phyloP scores from a whole-genome alignment of 2,329 filamentous ascomycete genomes.

The Stromatinia cepivora region DNA sequence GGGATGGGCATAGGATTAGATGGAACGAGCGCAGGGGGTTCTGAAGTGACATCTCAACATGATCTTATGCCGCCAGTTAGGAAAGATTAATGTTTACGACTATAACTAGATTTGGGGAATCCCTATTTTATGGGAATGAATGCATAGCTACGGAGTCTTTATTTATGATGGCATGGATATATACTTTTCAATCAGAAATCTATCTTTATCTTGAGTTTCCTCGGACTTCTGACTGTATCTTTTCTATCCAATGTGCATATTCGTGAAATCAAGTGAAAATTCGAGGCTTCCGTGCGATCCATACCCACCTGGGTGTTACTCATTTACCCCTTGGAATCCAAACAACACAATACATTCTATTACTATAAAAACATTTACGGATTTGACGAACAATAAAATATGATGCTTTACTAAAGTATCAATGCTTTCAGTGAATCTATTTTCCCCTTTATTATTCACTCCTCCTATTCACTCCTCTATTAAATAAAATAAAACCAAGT shows the following conservation, averaged over 20 bases:
- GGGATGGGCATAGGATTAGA: not conserved
- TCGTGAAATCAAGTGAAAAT: not conserved
- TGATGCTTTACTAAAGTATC: no score
- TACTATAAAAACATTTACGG: no score
- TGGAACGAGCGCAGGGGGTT: not conserved
- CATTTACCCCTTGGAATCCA: not conserved
- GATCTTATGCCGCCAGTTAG: not conserved
- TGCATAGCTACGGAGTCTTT: conserved; percentile 18
- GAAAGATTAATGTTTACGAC: not conserved
- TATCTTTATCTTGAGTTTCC: not conserved
- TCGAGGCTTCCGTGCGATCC: not conserved
- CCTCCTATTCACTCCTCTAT: no score
- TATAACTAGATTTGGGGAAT: not conserved
- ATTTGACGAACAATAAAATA: no score
- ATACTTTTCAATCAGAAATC: not conserved
- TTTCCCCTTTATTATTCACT: no score
- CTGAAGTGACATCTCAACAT: conserved; percentile 4
- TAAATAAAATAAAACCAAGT: no score
- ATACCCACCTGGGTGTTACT: not conserved
- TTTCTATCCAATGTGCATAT: not conserved
- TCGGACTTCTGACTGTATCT: no score
- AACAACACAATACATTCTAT: not conserved
- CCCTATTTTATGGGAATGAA: not conserved
- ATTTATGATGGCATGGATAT: not conserved
- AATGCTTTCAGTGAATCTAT: no score